Conservation (phyloP, 139 green algal species). For the Closterium sp. region DNA sequence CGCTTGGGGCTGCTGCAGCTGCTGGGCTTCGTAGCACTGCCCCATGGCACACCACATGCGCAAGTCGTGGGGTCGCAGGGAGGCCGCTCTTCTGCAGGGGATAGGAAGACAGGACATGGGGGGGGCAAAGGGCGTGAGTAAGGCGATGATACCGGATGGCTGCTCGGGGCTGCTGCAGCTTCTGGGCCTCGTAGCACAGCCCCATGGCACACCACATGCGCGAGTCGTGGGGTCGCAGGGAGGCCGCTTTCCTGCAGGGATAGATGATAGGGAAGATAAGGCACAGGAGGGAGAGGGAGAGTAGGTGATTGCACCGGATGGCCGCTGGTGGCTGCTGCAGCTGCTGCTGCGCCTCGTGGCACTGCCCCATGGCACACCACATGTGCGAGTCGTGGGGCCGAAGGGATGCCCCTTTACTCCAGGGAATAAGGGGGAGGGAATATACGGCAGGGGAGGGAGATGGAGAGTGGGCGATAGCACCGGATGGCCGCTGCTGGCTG, state of each 20-base stretch:
- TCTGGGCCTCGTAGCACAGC: conserved; percentile 84
- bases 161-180: conserved; percentile 62
- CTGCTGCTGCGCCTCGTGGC: conserved; percentile 75
- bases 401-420: too few species aligned
- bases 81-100: background rate
- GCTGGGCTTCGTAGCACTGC: conserved; percentile 84
- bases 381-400: conserved; percentile 92
- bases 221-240: conserved; percentile 67
- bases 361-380: conserved; percentile 97
- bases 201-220: conserved; percentile 98
- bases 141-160: conserved; percentile 58
- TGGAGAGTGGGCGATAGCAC: conserved; percentile 13
- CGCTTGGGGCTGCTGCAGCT: conserved; percentile 62
- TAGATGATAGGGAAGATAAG: too few species aligned
- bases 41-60: conserved; percentile 98
- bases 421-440: background rate
- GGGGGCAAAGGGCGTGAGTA: too few species aligned
- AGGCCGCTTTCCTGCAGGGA: too few species aligned
- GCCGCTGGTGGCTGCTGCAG: conserved; percentile 66
- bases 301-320: conserved; percentile 41
- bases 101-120: background rate
- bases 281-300: too few species aligned
- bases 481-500: too few species aligned
- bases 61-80: conserved; percentile 66
- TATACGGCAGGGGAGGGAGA: too few species aligned